phyloP scores from a whole-genome alignment of 164 flowering plant genomes.

The Hamamelis virginiana region DNA sequence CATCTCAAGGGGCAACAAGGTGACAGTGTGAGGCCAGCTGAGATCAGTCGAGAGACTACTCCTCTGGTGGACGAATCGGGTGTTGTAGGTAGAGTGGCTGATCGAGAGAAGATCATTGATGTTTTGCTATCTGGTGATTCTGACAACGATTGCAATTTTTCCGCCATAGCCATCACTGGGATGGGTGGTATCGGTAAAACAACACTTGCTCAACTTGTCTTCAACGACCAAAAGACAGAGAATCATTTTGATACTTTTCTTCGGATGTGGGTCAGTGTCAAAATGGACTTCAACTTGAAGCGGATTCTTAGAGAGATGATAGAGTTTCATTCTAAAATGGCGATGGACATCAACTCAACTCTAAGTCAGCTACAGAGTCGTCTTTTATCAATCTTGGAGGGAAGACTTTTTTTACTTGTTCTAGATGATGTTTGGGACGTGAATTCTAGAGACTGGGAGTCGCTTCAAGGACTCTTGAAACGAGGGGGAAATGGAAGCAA shows the following conservation, averaged over 20 bases:
- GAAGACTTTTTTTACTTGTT: conserved; percentile 12
- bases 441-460: not conserved
- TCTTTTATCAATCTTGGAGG: not conserved
- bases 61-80: conserved; percentile 2
- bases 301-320: conserved; percentile 2
- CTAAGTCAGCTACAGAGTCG: conserved; percentile 4
- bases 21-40: not conserved
- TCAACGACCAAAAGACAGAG: not conserved
- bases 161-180: conserved; percentile 19
- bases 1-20: not conserved
- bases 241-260: not conserved
- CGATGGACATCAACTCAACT: not conserved
- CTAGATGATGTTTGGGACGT: conserved; percentile 27
- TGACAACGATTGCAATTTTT: not conserved
- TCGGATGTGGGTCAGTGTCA: not conserved
- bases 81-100: conserved; percentile 18
- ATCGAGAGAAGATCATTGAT: conserved; percentile 5
- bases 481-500: conserved; percentile 6
- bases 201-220: conserved; percentile 21
- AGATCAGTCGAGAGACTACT: not conserved
- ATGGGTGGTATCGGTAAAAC: conserved; percentile 30
- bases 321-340: not conserved
- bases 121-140: not conserved
- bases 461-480: not conserved
- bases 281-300: not conserved